These are phyloP conservation scores for Leishmania tarentolae DNA, from an alignment of 208 protist genomes.

Conservation along the genomic window DNA sequence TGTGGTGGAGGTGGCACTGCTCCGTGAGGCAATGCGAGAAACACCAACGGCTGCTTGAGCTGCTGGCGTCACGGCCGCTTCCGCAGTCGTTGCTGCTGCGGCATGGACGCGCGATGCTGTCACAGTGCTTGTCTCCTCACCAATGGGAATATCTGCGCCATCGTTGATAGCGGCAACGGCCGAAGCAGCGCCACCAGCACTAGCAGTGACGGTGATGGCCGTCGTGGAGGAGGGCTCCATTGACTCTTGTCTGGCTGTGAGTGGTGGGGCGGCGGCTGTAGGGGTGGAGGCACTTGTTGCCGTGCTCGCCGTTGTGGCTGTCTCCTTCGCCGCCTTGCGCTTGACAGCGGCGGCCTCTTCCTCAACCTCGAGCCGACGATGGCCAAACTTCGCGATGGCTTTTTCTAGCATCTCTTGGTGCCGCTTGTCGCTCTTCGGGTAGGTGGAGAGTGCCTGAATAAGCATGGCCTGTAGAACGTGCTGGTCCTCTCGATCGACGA, in stretches of 20 bases:
- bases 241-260: background rate
- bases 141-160: background rate
- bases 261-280: conserved; percentile 1
- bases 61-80: background rate
- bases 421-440: conserved; percentile 80
- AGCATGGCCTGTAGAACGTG: conserved; percentile 82
- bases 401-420: conserved; percentile 86
- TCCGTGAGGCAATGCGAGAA: background rate
- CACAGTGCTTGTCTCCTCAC: background rate
- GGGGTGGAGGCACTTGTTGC: background rate
- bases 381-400: conserved; percentile 77
- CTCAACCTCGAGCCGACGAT: conserved; percentile 52
- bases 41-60: background rate
- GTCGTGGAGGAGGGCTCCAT: background rate
- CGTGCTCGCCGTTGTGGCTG: background rate
- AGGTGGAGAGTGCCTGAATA: conserved; percentile 68
- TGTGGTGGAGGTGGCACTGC: background rate
- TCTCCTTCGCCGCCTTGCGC: conserved; percentile 25
- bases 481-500: conserved; percentile 88
- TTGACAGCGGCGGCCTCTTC: conserved; percentile 22
- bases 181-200: conserved; percentile 3
- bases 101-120: background rate
- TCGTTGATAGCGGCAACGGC: background rate
- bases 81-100: background rate
- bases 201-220: background rate